A percentile compares a stretch with the other conserved stretches of the same genome.
Conservation (phyloP, 306 rosid genomes). For the Cucumis hystrix region DNA sequence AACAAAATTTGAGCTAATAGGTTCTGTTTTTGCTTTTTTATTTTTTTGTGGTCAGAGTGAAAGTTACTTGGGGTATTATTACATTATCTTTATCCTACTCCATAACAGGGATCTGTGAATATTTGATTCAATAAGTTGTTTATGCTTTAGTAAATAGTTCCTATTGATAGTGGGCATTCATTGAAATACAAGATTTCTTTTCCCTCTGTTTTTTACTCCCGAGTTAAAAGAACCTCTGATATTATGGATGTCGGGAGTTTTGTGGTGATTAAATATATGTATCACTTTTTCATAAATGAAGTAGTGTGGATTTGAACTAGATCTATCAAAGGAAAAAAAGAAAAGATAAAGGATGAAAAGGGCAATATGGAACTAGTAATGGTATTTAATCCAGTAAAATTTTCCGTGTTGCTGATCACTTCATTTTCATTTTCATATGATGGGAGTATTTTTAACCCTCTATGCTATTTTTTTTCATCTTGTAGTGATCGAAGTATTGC, state of each 20-base stretch:
- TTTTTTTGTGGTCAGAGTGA: no score
- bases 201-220: not conserved
- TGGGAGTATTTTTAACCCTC: not conserved
- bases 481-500: conserved; percentile 79
- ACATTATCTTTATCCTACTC: not conserved
- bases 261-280: not conserved
- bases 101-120: not conserved
- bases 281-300: not conserved
- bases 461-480: not conserved
- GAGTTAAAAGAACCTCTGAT: not conserved
- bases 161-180: not conserved
- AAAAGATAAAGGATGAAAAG: not conserved
- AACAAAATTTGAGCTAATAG: not conserved
- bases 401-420: not conserved
- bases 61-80: not conserved
- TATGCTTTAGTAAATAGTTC: not conserved
- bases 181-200: not conserved
- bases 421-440: not conserved
- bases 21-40: not conserved
- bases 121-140: not conserved
- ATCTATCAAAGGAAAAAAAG: not conserved
- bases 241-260: not conserved
- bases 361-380: not conserved
- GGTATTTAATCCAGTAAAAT: not conserved
- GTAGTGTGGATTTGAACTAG: not conserved